A percentile compares a stretch with the other conserved stretches of the same genome.
These are phyloP conservation scores for Stephanodiscus minutulus DNA, from an alignment of 108 stramenopile genomes.

Conservation along the genomic window DNA sequence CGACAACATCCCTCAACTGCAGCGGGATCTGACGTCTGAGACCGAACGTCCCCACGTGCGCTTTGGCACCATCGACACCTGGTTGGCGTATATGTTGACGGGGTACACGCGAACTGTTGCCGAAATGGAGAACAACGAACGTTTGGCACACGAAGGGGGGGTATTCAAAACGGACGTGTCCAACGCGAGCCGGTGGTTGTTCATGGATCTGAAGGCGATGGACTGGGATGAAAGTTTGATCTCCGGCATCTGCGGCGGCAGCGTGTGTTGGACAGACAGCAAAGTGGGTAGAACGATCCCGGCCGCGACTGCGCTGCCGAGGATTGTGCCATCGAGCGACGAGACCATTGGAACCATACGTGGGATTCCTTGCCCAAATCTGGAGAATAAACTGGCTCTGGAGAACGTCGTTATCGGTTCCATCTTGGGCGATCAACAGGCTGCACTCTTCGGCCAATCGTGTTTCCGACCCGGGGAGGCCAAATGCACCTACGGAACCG, in stretches of 20 bases:
- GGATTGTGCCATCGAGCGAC: conserved; percentile 71
- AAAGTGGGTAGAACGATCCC: conserved; percentile 32
- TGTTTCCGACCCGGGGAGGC: conserved; percentile 91
- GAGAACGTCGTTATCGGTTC: conserved; percentile 78
- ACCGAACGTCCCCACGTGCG: conserved; percentile 56
- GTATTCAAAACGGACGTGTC: conserved; percentile 91
- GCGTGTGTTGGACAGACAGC: conserved; percentile 30
- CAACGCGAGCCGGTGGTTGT: conserved; percentile 95
- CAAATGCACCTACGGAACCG: conserved; percentile 98
- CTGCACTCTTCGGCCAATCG: conserved; percentile 95
- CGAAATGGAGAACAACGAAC: conserved; percentile 61
- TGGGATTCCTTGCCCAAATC: conserved; percentile 35
- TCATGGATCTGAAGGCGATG: conserved; percentile 86
- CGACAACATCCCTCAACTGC: conserved; percentile 81
- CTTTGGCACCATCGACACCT: conserved; percentile 97
- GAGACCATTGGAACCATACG: conserved; percentile 43
- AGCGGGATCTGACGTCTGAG: conserved; percentile 54
- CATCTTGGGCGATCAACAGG: conserved; percentile 97
- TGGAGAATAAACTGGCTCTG: conserved; percentile 32
- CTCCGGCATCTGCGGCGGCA: conserved; percentile 53
- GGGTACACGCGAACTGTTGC: conserved; percentile 52
- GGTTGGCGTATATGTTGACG: conserved; percentile 91
- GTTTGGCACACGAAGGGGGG: conserved; percentile 67
- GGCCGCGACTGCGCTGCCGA: conserved; percentile 60
- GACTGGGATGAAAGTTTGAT: conserved; percentile 87